Evolutionary conservation across 257 asterid species (phyloP).

Genomic region (Asclepias syriaca): DNA sequence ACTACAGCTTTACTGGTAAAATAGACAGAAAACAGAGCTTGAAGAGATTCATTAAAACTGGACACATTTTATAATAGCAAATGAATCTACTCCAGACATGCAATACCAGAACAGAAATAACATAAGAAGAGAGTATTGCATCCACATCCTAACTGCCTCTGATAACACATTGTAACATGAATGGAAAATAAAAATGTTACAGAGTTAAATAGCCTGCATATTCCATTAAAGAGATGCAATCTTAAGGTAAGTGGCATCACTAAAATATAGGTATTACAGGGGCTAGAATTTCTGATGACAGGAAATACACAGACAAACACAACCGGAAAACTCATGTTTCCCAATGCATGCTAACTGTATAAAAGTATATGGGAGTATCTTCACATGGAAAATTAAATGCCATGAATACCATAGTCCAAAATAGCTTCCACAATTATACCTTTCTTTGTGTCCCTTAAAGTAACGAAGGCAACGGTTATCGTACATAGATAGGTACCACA

Average conservation of each 20-base stretch:
- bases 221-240: neutral
- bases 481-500: constrained; percentile 82
- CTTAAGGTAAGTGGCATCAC: neutral
- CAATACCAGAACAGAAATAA: neutral
- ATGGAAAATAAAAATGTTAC: neutral
- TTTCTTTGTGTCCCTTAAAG: constrained; percentile 89
- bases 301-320: neutral
- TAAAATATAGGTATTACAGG: neutral
- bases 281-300: neutral
- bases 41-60: neutral
- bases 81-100: neutral
- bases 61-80: neutral
- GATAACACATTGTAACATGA: neutral
- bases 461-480: constrained; percentile 96
- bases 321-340: neutral
- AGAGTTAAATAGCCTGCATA: neutral
- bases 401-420: constrained; percentile 6
- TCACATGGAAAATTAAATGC: neutral
- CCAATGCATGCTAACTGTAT: neutral
- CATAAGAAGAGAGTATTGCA: neutral
- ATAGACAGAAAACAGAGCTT: neutral
- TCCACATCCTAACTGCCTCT: neutral
- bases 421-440: constrained; percentile 31
- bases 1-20: neutral
- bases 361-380: neutral